Percentiles rank a stretch among this genome's conserved stretches.
Conservation (phyloP, 148 eudicot species). For the Rhododendron griersonianum region DNA sequence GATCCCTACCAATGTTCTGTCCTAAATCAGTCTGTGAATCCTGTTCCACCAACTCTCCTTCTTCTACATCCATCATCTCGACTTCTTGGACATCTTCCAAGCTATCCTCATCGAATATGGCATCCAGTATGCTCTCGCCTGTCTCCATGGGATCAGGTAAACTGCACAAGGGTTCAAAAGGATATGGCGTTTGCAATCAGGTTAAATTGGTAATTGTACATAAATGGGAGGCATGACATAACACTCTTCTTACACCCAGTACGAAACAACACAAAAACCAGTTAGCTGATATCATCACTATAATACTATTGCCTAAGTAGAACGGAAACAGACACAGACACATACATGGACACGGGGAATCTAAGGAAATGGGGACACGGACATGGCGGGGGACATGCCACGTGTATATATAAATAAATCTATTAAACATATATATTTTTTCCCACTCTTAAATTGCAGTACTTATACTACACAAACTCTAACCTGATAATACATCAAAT, state of each 20-base stretch:
- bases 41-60: constrained; percentile 62
- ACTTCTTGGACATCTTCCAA: constrained; percentile 54
- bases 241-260: background rate
- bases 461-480: too few relatives aligned
- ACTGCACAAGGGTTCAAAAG: constrained; percentile 12
- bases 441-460: too few relatives aligned
- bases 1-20: constrained; percentile 18
- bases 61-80: constrained; percentile 82
- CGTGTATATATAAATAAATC: too few relatives aligned
- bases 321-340: too few relatives aligned
- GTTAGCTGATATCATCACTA: background rate
- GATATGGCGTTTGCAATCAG: constrained; percentile 1
- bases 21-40: constrained; percentile 19
- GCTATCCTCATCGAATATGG: constrained; percentile 45
- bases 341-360: too few relatives aligned
- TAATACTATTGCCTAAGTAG: background rate
- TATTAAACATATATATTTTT: too few relatives aligned
- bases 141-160: constrained; percentile 47
- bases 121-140: constrained; percentile 50
- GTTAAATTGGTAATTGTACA: background rate
- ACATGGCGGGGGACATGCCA: too few relatives aligned
- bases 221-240: background rate
- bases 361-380: too few relatives aligned
- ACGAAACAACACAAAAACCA: background rate
- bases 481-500: too few relatives aligned